A percentile compares a stretch with the other conserved stretches of the same genome.
Conservation (phyloP, 495 filamentous ascomycete genomes). For the Penicillium lagena region DNA sequence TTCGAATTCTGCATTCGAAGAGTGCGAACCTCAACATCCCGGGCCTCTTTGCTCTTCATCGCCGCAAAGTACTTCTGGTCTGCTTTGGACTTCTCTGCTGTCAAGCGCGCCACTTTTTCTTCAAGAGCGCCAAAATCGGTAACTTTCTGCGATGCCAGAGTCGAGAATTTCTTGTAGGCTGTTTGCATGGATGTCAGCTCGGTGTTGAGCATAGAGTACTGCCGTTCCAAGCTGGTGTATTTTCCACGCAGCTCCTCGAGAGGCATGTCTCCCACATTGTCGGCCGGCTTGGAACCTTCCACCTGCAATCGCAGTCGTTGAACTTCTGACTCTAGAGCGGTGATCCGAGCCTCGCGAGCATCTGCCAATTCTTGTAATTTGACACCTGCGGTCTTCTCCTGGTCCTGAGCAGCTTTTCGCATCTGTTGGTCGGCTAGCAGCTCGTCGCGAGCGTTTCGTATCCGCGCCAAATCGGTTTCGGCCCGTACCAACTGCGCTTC, state of each 20-base stretch:
- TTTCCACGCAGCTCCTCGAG: constrained; percentile 67
- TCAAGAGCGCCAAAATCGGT: constrained; percentile 67
- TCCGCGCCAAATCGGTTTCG: constrained; percentile 78
- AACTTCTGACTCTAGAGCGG: constrained; percentile 73
- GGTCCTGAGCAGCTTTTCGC: constrained; percentile 69
- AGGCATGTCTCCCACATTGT: constrained; percentile 35
- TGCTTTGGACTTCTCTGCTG: constrained; percentile 88
- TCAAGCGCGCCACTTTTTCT: constrained; percentile 66
- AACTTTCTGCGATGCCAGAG: constrained; percentile 79
- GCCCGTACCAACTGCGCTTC: constrained; percentile 74
- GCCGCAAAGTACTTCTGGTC: constrained; percentile 96
- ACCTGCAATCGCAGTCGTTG: constrained; percentile 57
- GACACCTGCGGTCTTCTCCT: constrained; percentile 58
- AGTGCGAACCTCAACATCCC: constrained; percentile 67
- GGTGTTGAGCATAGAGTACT: constrained; percentile 75
- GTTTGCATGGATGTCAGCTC: constrained; percentile 82
- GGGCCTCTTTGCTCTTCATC: constrained; percentile 85
- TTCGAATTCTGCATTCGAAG: constrained; percentile 77
- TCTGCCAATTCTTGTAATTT: constrained; percentile 75
- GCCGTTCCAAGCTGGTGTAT: constrained; percentile 64
- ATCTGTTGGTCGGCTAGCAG: constrained; percentile 74
- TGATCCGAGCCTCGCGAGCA: constrained; percentile 67
- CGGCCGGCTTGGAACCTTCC: constrained; percentile 36
- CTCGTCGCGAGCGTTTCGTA: constrained; percentile 78
- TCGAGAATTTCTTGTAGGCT: constrained; percentile 80